Evolutionary conservation across 2,329 filamentous ascomycete genomes (phyloP).

Genomic region (Zasmidium citrigriseum): DNA sequence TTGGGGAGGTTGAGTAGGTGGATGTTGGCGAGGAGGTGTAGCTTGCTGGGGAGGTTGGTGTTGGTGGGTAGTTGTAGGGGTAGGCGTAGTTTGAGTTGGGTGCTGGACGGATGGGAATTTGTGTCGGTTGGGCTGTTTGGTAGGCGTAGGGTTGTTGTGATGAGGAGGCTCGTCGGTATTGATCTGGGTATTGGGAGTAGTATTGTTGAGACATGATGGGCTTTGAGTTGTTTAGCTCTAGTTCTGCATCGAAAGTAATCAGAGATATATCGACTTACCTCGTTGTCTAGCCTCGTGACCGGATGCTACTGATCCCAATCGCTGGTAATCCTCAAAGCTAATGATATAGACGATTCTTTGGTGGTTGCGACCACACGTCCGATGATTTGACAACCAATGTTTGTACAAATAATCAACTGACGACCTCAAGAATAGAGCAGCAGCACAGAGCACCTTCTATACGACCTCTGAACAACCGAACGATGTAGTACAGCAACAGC

Average conservation of each 20-base stretch:
- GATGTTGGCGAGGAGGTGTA: not conserved
- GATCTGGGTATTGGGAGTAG: not conserved
- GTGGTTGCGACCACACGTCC: not conserved
- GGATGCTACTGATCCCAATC: no score
- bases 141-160: not conserved
- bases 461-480: not conserved
- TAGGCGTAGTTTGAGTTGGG: not conserved
- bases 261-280: not conserved
- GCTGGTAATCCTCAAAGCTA: no score
- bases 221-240: not conserved
- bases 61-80: not conserved
- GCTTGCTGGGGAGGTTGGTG: constrained; percentile 1
- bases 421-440: no score
- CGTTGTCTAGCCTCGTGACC: not conserved
- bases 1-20: not conserved
- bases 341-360: no score
- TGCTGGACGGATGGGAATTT: not conserved
- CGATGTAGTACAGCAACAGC: not conserved
- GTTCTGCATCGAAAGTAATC: not conserved
- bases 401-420: not conserved
- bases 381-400: not conserved
- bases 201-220: not conserved
- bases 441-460: no score
- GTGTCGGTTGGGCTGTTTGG: not conserved
- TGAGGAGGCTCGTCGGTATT: not conserved